Conservation (phyloP, 2,329 filamentous ascomycete species). For the Pseudogymnoascus sp. region DNA sequence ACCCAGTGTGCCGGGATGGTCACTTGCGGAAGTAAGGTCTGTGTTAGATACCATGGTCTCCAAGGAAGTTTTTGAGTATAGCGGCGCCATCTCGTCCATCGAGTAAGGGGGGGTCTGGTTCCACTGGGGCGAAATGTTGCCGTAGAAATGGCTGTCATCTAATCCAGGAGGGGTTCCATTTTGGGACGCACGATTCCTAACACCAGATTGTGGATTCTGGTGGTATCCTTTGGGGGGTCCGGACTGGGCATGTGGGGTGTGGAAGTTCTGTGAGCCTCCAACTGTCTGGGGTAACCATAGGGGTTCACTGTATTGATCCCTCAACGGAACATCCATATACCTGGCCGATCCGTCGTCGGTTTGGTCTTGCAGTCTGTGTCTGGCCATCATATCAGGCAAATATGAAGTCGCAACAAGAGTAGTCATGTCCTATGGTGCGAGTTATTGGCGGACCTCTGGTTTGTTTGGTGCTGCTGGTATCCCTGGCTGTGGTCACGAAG, state of each 20-base stretch:
- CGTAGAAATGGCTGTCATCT: conserved; percentile 1
- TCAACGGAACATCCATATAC: conserved; percentile 3
- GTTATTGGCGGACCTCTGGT: neutral
- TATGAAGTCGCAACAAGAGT: conserved; percentile 3
- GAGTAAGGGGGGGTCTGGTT: conserved; percentile 19
- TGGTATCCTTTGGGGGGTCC: conserved; percentile 22
- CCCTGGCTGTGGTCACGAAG: conserved; percentile 6
- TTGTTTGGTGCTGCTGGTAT: conserved; percentile 2
- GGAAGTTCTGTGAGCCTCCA: conserved; percentile 29
- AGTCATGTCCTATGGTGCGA: neutral
- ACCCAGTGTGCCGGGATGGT: conserved; percentile 23
- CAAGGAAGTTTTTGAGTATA: conserved; percentile 24
- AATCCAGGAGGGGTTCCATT: conserved; percentile 4
- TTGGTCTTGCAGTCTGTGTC: conserved; percentile 8
- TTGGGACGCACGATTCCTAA: neutral
- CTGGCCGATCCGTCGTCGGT: neutral
- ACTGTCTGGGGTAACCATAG: conserved; percentile 13
- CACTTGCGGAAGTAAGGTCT: conserved; percentile 18
- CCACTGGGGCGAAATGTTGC: conserved; percentile 19
- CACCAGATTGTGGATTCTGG: neutral
- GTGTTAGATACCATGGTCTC: conserved; percentile 23
- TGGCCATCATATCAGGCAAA: conserved; percentile 8
- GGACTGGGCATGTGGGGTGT: conserved; percentile 22
- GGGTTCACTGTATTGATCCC: conserved; percentile 6
- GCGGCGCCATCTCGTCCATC: conserved; percentile 23